These are phyloP conservation scores for Botryobasidium botryosum DNA, from an alignment of 768 basidiomycete genomes.

Conservation along the genomic window DNA sequence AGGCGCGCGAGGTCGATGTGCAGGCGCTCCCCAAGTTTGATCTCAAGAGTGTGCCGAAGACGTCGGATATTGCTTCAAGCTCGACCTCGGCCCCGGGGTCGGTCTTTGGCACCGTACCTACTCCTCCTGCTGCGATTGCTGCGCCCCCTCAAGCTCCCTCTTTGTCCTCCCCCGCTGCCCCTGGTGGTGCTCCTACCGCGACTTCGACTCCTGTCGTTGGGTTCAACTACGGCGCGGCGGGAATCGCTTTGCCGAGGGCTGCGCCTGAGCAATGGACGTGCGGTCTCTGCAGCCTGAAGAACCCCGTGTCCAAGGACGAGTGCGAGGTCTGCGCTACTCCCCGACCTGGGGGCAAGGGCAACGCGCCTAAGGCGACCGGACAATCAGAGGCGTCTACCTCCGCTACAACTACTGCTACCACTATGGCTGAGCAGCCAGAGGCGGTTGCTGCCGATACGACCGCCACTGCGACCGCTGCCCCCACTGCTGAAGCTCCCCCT, in stretches of 20 bases:
- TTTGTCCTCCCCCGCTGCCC: neutral
- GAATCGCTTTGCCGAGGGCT: neutral
- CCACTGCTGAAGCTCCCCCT: neutral
- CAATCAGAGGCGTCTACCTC: neutral
- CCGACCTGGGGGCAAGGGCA: constrained; percentile 1
- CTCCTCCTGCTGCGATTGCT: neutral
- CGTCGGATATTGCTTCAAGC: neutral
- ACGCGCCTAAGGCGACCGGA: neutral
- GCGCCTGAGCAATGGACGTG: constrained; percentile 9
- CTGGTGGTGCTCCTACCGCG: neutral
- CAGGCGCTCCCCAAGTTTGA: too few relatives aligned
- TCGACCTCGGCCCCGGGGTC: neutral
- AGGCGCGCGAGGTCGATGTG: too few relatives aligned
- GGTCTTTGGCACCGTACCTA: neutral
- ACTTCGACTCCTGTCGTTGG: neutral
- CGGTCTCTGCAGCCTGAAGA: constrained; percentile 4
- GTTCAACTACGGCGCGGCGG: constrained; percentile 11
- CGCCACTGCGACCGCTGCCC: neutral
- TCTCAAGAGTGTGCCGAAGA: neutral
- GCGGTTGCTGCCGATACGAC: neutral
- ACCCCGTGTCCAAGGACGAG: constrained; percentile 2
- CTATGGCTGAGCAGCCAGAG: neutral
- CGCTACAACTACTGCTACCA: neutral
- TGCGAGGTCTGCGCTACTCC: constrained; percentile 7
- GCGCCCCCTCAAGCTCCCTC: neutral